Conservation (phyloP, 192 early-diverging fungal species). For the Coemansia sp. region DNA sequence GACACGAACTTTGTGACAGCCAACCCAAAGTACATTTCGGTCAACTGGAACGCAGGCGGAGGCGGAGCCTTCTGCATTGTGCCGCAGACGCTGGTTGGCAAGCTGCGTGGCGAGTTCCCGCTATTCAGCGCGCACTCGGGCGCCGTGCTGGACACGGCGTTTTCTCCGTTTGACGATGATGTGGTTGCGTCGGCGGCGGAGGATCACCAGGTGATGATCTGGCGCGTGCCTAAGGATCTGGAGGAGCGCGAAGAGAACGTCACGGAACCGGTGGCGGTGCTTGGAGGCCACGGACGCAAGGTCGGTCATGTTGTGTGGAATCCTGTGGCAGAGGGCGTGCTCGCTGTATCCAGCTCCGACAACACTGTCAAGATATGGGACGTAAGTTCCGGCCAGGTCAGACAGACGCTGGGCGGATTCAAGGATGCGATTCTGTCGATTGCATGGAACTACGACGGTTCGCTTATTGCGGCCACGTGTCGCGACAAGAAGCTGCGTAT, state of each 20-base stretch:
- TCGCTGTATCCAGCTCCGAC: conserved; percentile 88
- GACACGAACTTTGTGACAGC: conserved; percentile 96
- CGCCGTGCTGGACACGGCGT: conserved; percentile 96
- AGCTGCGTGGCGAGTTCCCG: conserved; percentile 84
- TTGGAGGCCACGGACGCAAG: conserved; percentile 86
- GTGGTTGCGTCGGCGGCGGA: conserved; percentile 87
- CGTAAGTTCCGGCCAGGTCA: conserved; percentile 77
- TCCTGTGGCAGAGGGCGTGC: conserved; percentile 91
- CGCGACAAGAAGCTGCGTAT: conserved; percentile 96
- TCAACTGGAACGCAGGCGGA: conserved; percentile 81
- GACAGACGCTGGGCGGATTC: conserved; percentile 79
- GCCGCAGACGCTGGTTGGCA: conserved; percentile 68
- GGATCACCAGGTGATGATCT: conserved; percentile 91
- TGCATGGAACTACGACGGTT: conserved; percentile 86
- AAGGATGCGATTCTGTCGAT: conserved; percentile 90
- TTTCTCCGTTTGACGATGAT: conserved; percentile 97
- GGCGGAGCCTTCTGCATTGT: conserved; percentile 98
- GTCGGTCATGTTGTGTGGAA: conserved; percentile 99
- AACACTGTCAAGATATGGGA: conserved; percentile 93
- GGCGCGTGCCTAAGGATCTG: conserved; percentile 85
- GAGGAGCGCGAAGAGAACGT: conserved; percentile 69
- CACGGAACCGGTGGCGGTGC: conserved; percentile 73
- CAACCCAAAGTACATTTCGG: conserved; percentile 82
- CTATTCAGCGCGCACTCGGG: conserved; percentile 92
- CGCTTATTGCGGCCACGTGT: conserved; percentile 83